These are phyloP conservation scores for Suillus placidus DNA, from an alignment of 768 basidiomycete species.

Conservation along the genomic window DNA sequence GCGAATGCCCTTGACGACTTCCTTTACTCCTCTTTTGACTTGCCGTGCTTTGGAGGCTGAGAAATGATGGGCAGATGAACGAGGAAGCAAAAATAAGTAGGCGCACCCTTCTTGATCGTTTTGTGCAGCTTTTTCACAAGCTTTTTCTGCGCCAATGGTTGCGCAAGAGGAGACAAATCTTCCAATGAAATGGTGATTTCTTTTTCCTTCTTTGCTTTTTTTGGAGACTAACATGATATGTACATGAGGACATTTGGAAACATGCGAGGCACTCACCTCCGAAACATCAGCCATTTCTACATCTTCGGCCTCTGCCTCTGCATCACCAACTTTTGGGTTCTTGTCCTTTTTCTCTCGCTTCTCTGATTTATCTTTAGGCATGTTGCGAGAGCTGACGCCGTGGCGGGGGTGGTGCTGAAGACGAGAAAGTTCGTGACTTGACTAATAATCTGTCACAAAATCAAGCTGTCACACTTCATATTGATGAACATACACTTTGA, in stretches of 20 bases:
- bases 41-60: slow-evolving; percentile 92
- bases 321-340: slow-evolving; percentile 55
- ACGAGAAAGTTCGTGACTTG: neutral
- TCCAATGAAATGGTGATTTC: slow-evolving; percentile 71
- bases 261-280: slow-evolving; percentile 26
- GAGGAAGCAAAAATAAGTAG: slow-evolving; percentile 5
- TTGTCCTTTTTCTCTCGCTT: slow-evolving; percentile 79
- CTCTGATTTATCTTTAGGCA: slow-evolving; percentile 78
- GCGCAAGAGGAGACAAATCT: slow-evolving; percentile 92
- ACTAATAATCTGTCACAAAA: neutral
- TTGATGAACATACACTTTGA: neutral
- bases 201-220: slow-evolving; percentile 68
- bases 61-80: slow-evolving; percentile 1
- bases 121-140: slow-evolving; percentile 93
- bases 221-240: slow-evolving; percentile 39
- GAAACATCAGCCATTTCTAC: slow-evolving; percentile 48
- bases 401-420: neutral
- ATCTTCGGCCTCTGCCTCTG: slow-evolving; percentile 40
- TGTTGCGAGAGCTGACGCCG: slow-evolving; percentile 23
- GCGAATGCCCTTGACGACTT: slow-evolving; percentile 95
- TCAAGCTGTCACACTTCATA: slow-evolving; percentile 2
- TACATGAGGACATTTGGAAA: slow-evolving; percentile 6
- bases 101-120: slow-evolving; percentile 85
- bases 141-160: slow-evolving; percentile 92
- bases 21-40: slow-evolving; percentile 97